These are phyloP conservation scores for Sporisorium iseilematis-ciliati DNA, from an alignment of 1,284 basidiomycete genomes.

Conservation along the genomic window DNA sequence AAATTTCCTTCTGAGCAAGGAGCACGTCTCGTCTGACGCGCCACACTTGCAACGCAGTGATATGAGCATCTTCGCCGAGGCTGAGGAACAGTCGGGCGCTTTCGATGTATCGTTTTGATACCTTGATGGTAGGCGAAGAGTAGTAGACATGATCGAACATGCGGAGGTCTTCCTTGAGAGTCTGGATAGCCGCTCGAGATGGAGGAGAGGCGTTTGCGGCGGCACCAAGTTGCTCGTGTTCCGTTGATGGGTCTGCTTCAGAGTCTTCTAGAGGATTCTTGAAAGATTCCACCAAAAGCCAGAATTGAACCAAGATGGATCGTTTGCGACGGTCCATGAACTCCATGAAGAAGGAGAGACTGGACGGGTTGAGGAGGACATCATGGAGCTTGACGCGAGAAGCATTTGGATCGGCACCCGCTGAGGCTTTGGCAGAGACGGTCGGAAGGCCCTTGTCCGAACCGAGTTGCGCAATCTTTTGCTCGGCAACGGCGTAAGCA, in stretches of 20 bases:
- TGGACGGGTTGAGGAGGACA: conserved; percentile 85
- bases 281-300: conserved; percentile 95
- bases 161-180: conserved; percentile 81
- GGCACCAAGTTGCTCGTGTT: conserved; percentile 64
- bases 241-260: conserved; percentile 71
- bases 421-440: conserved; percentile 35
- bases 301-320: conserved; percentile 91
- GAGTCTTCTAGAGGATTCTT: conserved; percentile 86
- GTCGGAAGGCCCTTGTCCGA: conserved; percentile 30
- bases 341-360: conserved; percentile 95
- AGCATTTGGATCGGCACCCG: conserved; percentile 44
- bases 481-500: conserved; percentile 86
- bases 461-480: conserved; percentile 83
- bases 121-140: conserved; percentile 74
- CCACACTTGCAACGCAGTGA: conserved; percentile 40
- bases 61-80: conserved; percentile 52
- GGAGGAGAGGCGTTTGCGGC: conserved; percentile 25
- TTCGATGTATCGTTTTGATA: conserved; percentile 79
- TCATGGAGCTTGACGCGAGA: conserved; percentile 70
- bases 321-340: conserved; percentile 91
- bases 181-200: conserved; percentile 71
- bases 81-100: conserved; percentile 78
- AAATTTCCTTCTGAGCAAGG: conserved; percentile 84
- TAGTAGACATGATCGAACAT: conserved; percentile 91
- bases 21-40: conserved; percentile 78